phyloP scores from a whole-genome alignment of 2,329 filamentous ascomycete genomes.

The Incumbomyces delicatus region DNA sequence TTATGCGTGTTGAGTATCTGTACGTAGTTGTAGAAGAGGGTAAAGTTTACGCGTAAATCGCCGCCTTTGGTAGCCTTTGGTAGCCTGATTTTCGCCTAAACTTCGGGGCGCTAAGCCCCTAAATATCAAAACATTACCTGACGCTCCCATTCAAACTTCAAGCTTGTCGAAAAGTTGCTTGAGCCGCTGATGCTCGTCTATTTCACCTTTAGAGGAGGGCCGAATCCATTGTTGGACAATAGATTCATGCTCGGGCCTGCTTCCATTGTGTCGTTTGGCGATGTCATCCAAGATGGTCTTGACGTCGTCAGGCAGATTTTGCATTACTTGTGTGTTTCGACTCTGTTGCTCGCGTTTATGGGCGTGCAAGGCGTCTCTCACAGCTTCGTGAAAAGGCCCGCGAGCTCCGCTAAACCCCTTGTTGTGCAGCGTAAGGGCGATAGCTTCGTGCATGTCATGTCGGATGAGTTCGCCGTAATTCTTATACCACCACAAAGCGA shows the following conservation, averaged over 20 bases:
- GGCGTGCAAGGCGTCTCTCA: background rate
- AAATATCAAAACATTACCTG: too few relatives aligned
- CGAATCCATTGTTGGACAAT: background rate
- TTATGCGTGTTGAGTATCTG: too few relatives aligned
- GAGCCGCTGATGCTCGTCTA: background rate
- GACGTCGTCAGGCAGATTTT: conserved; percentile 4
- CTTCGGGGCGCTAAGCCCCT: too few relatives aligned
- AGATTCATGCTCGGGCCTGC: background rate
- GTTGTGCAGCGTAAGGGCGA: background rate
- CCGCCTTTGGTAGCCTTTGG: too few relatives aligned
- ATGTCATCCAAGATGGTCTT: conserved; percentile 1
- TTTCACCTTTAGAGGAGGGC: background rate
- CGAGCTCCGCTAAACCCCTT: background rate
- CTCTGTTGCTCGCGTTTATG: background rate
- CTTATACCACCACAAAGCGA: conserved; percentile 4
- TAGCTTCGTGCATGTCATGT: conserved; percentile 1
- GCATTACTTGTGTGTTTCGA: background rate
- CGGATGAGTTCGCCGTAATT: background rate
- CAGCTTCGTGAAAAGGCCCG: background rate
- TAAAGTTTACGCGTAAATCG: too few relatives aligned
- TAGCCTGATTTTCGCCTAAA: too few relatives aligned
- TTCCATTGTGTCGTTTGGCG: conserved; percentile 1
- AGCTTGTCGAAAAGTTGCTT: conserved; percentile 6
- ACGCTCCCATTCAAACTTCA: background rate
- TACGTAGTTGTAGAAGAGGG: too few relatives aligned